Evolutionary conservation across 192 early-diverging fungal genomes (phyloP).

Genomic region (Podila epicladia): DNA sequence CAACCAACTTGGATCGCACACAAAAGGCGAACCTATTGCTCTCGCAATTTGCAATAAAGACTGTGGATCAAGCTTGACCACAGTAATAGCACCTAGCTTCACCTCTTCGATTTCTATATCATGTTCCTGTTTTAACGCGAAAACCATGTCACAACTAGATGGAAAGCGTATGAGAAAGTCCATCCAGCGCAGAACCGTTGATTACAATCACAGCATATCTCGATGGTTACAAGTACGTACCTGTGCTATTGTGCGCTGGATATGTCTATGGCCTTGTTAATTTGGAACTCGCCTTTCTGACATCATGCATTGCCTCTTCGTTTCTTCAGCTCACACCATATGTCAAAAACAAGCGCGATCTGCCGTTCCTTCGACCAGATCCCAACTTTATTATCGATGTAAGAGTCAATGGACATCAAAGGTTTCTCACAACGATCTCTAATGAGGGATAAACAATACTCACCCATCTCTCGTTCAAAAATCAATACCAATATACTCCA

Average conservation of each 20-base stretch:
- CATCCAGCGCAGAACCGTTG: constrained; percentile 93
- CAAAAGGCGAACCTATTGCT: not conserved
- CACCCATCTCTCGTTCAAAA: constrained; percentile 10
- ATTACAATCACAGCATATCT: constrained; percentile 87
- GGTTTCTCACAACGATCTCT: constrained; percentile 1
- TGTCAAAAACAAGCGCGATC: constrained; percentile 63
- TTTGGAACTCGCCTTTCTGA: constrained; percentile 45
- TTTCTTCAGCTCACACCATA: constrained; percentile 25
- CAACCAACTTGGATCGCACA: not conserved
- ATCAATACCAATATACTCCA: constrained; percentile 25
- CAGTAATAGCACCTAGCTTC: not conserved
- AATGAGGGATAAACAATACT: too few species aligned
- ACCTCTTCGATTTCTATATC: too few species aligned
- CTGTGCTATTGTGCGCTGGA: constrained; percentile 15
- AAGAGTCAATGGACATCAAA: constrained; percentile 34
- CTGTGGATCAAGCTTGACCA: not conserved
- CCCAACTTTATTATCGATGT: constrained; percentile 79
- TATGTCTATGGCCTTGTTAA: constrained; percentile 24
- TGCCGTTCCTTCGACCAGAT: constrained; percentile 71
- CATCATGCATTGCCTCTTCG: constrained; percentile 27
- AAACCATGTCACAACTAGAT: constrained; percentile 51
- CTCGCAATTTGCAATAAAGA: constrained; percentile 1
- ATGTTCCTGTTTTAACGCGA: too few species aligned
- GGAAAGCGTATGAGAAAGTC: constrained; percentile 88
- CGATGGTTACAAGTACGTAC: constrained; percentile 76